Percentiles rank a stretch among this genome's conserved stretches.
Evolutionary conservation across 1,284 basidiomycete species (phyloP).

Genomic region (Moniliophthora roreri): DNA sequence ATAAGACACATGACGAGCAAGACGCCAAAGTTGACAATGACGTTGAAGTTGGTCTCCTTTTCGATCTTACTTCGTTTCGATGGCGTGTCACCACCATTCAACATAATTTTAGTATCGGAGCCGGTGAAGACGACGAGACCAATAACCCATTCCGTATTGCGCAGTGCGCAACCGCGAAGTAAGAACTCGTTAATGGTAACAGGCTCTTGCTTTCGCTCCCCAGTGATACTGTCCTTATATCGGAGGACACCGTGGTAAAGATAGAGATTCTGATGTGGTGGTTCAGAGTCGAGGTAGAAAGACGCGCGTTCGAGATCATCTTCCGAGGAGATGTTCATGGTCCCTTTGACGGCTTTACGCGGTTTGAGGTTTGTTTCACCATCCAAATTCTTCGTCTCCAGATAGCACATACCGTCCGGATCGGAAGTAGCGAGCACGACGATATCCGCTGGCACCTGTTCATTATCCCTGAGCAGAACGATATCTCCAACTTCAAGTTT

Average conservation of each 20-base stretch:
- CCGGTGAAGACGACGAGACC: slow-evolving; percentile 95
- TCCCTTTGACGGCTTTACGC: slow-evolving; percentile 77
- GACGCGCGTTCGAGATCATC: slow-evolving; percentile 88
- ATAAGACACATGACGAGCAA: slow-evolving; percentile 78
- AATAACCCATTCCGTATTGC: slow-evolving; percentile 95
- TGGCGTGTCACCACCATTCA: slow-evolving; percentile 91
- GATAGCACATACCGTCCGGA: slow-evolving; percentile 80
- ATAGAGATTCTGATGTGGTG: slow-evolving; percentile 93
- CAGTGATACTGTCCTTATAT: slow-evolving; percentile 56
- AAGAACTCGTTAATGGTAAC: slow-evolving; percentile 92
- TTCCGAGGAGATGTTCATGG: slow-evolving; percentile 77
- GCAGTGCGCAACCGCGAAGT: slow-evolving; percentile 88
- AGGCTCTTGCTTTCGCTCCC: slow-evolving; percentile 59
- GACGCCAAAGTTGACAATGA: slow-evolving; percentile 90
- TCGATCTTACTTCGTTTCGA: slow-evolving; percentile 97
- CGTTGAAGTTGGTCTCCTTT: slow-evolving; percentile 98
- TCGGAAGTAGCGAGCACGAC: slow-evolving; percentile 88
- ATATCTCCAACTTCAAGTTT: slow-evolving; percentile 98
- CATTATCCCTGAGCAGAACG: slow-evolving; percentile 88
- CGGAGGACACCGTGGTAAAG: slow-evolving; percentile 85
- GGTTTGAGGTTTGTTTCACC: slow-evolving; percentile 97
- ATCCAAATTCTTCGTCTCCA: slow-evolving; percentile 95
- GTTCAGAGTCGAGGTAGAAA: slow-evolving; percentile 90
- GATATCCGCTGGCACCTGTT: slow-evolving; percentile 95
- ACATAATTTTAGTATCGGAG: slow-evolving; percentile 96